Conservation (phyloP, 169 alveolate species). For the Fabrea salina region DNA sequence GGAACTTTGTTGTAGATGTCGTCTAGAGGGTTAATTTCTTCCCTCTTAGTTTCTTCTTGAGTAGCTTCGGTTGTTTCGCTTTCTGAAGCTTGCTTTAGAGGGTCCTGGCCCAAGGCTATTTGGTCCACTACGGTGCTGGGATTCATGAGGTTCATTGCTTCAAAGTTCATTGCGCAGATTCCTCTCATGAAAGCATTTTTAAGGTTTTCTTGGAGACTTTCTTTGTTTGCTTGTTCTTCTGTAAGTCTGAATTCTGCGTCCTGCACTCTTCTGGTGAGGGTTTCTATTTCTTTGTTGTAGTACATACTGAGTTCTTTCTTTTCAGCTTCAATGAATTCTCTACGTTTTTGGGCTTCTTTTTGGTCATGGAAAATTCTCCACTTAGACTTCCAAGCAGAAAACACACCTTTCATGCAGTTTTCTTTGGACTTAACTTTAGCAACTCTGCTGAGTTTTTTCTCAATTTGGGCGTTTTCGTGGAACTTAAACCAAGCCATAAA, state of each 20-base stretch:
- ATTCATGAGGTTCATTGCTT: constrained; percentile 84
- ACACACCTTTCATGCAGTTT: constrained; percentile 46
- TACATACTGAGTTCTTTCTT: constrained; percentile 62
- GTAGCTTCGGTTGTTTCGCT: neutral
- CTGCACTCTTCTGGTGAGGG: constrained; percentile 60
- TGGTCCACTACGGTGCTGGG: neutral
- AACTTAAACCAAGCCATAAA: neutral
- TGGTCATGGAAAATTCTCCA: constrained; percentile 52
- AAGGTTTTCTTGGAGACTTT: constrained; percentile 70
- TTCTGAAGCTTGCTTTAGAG: neutral
- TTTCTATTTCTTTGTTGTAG: constrained; percentile 75
- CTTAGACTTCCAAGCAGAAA: constrained; percentile 57
- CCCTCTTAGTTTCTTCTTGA: neutral
- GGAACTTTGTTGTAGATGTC: neutral
- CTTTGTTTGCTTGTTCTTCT: constrained; percentile 53
- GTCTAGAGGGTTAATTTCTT: neutral
- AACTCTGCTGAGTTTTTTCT: constrained; percentile 21
- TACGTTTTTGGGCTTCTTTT: constrained; percentile 52
- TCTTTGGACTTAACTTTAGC: constrained; percentile 36
- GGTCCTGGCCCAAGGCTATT: neutral
- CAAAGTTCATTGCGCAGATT: constrained; percentile 85
- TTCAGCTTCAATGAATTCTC: constrained; percentile 61
- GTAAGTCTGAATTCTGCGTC: constrained; percentile 64
- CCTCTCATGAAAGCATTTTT: constrained; percentile 89
- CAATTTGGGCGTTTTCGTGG: neutral